Base-by-base conservation (phyloP, 306 rosid species). In the Ochetophila trinervis region DNA sequence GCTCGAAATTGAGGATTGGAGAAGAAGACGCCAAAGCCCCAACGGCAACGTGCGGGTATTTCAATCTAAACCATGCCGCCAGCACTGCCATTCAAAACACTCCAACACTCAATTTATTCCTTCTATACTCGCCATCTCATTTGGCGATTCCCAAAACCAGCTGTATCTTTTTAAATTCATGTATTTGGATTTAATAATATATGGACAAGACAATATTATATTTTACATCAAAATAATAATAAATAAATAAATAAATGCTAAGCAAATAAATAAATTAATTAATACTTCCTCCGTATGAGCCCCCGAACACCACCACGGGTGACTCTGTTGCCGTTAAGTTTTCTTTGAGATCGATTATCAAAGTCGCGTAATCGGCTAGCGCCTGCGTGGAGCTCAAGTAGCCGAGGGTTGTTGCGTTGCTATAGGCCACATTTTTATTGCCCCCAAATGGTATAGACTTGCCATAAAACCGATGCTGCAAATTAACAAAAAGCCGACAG, bases 271-370 rank as follows among this genome's bases (percentile, higher is more conserved):
- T 4, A 16, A 49, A 49, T 16, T 4, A 49, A 50, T 7, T 16
- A 4, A 40, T 86, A 85, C 96, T 91, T 91, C 97, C 91, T 62
- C 97, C 96, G 17, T 91, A 91, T 72, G 98, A 91, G 57, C 98
- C 98, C 57, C 95, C 98, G 20, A 91, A 86, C 2, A 86, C 91
- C 21, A 88, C 88, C 53, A 88, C 95, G 20, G 97, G 91, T n/a
- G 90, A 86, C 6, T 91, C 80, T 8, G 32, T 37, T 19, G 90
- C 90, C 51, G 87, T 61, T 50, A 85, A 73, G 65, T 87, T 92
- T 23, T 73, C 78, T 83, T 92, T 87, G 35, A 92, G 64, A 72
- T 87, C 89, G 57, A 73, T 24, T 2, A 92, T 84, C 59, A 92
- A 83, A 55, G 86, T 74, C 0, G 96, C 96, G 61, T 92, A 92